Evolutionary conservation across 148 eudicot genomes (phyloP).

Genomic region (Vaccinium darrowii): DNA sequence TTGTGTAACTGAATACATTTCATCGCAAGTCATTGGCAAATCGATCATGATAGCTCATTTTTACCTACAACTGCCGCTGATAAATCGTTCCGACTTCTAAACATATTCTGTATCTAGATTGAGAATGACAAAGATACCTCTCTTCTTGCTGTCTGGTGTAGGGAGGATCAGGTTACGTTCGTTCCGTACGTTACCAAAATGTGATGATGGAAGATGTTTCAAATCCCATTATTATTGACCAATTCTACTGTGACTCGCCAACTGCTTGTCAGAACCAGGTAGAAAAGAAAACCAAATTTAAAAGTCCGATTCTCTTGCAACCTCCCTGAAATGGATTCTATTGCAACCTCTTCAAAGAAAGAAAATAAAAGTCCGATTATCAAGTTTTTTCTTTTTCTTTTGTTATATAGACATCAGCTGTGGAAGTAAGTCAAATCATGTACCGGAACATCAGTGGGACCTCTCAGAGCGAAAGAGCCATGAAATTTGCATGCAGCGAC

Average conservation of each 20-base stretch:
- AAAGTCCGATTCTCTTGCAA: no score
- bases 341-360: not conserved
- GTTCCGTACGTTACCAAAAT: conserved; percentile 65
- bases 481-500: conserved; percentile 91
- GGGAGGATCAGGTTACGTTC: conserved; percentile 96
- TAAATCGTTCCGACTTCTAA: not conserved
- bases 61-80: not conserved
- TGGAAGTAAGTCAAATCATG: conserved; percentile 74
- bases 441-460: conserved; percentile 85
- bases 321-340: not conserved
- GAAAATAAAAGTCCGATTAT: not conserved
- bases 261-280: conserved; percentile 74
- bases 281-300: not conserved
- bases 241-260: conserved; percentile 93
- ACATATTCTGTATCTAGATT: not conserved
- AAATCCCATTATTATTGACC: conserved; percentile 90
- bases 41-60: not conserved
- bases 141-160: conserved; percentile 24
- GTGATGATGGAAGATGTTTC: conserved; percentile 84
- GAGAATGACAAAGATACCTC: conserved; percentile 2
- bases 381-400: conserved; percentile 7
- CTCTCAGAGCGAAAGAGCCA: conserved; percentile 65
- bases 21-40: not conserved
- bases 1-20: not conserved
- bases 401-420: conserved; percentile 58